These are phyloP conservation scores for Henckelia pumila DNA, from an alignment of 257 asterid species.

Conservation along the genomic window DNA sequence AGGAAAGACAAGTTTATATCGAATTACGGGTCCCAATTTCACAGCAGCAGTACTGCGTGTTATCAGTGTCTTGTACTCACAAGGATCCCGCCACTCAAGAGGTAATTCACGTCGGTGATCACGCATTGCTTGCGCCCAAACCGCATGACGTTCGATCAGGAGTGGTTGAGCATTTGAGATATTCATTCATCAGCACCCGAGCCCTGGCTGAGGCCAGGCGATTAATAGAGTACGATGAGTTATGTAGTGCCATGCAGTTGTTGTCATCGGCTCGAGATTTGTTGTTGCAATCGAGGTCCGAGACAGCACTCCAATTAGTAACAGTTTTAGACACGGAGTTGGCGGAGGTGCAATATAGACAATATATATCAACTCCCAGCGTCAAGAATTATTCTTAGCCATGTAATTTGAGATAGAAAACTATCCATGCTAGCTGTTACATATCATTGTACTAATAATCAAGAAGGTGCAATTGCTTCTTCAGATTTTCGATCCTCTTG, in stretches of 20 bases:
- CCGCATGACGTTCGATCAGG: conserved; percentile 57
- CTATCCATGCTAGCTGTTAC: too few relatives aligned
- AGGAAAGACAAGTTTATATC: conserved; percentile 60
- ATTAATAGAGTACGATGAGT: conserved; percentile 58
- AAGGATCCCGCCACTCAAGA: conserved; percentile 66
- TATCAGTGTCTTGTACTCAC: conserved; percentile 49
- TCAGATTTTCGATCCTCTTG: too few relatives aligned
- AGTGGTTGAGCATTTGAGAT: conserved; percentile 55
- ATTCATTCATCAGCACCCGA: conserved; percentile 57
- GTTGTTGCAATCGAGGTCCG: conserved; percentile 50
- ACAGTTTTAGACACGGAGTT: conserved; percentile 63
- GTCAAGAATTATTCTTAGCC: too few relatives aligned
- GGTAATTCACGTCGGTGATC: conserved; percentile 45
- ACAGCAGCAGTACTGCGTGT: conserved; percentile 62
- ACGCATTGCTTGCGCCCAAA: conserved; percentile 54
- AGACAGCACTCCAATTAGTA: conserved; percentile 42
- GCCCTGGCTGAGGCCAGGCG: conserved; percentile 77
- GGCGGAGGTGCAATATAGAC: conserved; percentile 62
- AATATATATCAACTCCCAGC: too few relatives aligned
- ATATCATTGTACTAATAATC: too few relatives aligned
- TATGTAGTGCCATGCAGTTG: conserved; percentile 63
- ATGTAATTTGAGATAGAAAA: too few relatives aligned
- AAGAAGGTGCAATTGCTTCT: too few relatives aligned
- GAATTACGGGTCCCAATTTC: conserved; percentile 72
- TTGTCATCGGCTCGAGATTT: conserved; percentile 68